phyloP scores from a whole-genome alignment of 345 rosid genomes.

The Clausena lansium region DNA sequence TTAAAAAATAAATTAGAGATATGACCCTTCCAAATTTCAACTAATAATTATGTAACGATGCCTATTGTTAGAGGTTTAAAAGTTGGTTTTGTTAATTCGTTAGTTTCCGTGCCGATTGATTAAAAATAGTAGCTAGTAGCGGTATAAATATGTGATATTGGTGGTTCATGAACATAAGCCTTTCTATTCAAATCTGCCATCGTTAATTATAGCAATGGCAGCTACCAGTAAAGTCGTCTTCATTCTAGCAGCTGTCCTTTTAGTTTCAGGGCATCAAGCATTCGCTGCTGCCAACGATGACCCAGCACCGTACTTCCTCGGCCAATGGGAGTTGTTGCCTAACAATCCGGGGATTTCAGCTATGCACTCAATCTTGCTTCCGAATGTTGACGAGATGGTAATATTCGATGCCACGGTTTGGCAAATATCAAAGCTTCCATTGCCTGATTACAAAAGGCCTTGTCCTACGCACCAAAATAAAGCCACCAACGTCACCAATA shows the following conservation, averaged over 20 bases:
- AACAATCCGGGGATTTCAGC: constrained; percentile 72
- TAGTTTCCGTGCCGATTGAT: not conserved
- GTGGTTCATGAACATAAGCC: not conserved
- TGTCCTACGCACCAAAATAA: constrained; percentile 24
- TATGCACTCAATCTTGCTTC: constrained; percentile 80
- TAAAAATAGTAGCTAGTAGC: not conserved
- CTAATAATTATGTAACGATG: not conserved
- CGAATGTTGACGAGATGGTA: constrained; percentile 51
- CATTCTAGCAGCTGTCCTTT: not conserved
- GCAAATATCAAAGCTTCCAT: constrained; percentile 40
- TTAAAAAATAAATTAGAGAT: too few relatives aligned
- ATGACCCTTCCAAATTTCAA: too few relatives aligned
- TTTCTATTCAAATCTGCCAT: not conserved
- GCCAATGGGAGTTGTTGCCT: constrained; percentile 56
- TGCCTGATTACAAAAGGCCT: constrained; percentile 25
- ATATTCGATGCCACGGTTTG: constrained; percentile 25
- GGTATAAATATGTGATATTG: not conserved
- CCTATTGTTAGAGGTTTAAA: not conserved
- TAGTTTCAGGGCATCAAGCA: not conserved
- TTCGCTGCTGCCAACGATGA: not conserved
- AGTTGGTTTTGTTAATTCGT: not conserved
- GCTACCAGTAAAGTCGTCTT: not conserved
- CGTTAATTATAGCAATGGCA: not conserved
- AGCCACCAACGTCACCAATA: not conserved
- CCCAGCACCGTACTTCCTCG: constrained; percentile 24